phyloP scores from a whole-genome alignment of 1,284 basidiomycete species.

The Grifola frondosa region DNA sequence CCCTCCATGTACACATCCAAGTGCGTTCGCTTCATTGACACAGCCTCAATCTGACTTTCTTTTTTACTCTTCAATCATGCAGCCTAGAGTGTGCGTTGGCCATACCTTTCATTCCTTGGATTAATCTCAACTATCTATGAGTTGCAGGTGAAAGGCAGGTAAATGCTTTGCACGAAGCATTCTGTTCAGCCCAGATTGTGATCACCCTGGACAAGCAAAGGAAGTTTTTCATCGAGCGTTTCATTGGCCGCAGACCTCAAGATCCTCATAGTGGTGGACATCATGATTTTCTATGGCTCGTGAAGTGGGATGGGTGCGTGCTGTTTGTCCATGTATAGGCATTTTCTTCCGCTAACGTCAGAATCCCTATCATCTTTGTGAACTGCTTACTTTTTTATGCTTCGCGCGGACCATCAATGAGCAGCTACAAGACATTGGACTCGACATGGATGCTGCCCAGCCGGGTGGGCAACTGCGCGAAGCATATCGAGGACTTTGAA shows the following conservation, averaged over 20 bases:
- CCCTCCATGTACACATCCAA: slow-evolving; percentile 21
- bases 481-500: slow-evolving; percentile 9
- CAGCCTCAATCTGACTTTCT: not conserved
- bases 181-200: slow-evolving; percentile 13
- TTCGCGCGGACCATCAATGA: not conserved
- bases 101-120: not conserved
- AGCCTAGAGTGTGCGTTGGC: not conserved
- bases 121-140: not conserved
- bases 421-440: not conserved
- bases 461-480: slow-evolving; percentile 5
- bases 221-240: slow-evolving; percentile 32
- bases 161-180: not conserved
- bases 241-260: slow-evolving; percentile 30
- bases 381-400: not conserved
- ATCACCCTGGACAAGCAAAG: not conserved
- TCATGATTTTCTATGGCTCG: slow-evolving; percentile 29
- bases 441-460: slow-evolving; percentile 5
- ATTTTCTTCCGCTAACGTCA: too few relatives aligned
- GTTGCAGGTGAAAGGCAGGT: slow-evolving; percentile 6
- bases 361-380: not conserved
- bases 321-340: too few relatives aligned
- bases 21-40: slow-evolving; percentile 2
- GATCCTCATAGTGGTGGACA: slow-evolving; percentile 1
- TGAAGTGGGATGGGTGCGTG: slow-evolving; percentile 38
- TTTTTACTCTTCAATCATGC: not conserved